Base-by-base conservation (phyloP, 2,329 filamentous ascomycete species). In the Fusarium sp. region DNA sequence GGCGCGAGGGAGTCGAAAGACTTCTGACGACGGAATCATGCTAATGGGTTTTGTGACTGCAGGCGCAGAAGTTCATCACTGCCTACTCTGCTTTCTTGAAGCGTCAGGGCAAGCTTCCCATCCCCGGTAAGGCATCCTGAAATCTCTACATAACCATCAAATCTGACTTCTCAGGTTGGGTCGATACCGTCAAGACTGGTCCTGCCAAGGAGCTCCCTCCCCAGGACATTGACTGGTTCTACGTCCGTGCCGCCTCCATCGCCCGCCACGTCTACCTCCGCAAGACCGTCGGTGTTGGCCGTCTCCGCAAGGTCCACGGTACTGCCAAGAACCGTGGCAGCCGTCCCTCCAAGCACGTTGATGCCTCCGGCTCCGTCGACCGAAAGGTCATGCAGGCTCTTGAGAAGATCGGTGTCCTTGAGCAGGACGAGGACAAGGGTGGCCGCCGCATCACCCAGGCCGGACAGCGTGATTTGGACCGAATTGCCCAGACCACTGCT, bases 171-270 rank as follows among this genome's bases (percentile, higher is more conserved):
- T 6, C 71, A 97, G 95, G 94, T 89, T 98, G 96, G 96, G 96
- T 98, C 86, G 96, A 99, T 86, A 98, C 96, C 83, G 96, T 98
- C 89, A 99, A 99, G 93, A 98, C 96, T 81, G 96, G 94, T 82
- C 90, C 92, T 84, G 93, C 93, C 85, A 98, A 98, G 88, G 96
- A 99, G 90, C 93, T 99, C 81, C 96, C 96, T 83, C 96, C 96
- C 83, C 95, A 98, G 91, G 93, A 95, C 86, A 94, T 95, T 84
- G 96, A 99, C 91, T 99, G 96, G 96, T 97, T 91, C 89, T 94
- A 92, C 87, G 86, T 91, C 85, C 95, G 96, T 84, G 95, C 96
- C 82, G 96, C 96, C 81, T 92, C 96, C 79, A 93, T 99, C 84
- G 96, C 96, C 83, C 95, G 95, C 84, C 96, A 98, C 90, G 92